Evolutionary conservation across 441 rosid genomes (phyloP), one percentile per base, ranked within the genome.

Genomic region (Adansonia gregorii): DNA sequence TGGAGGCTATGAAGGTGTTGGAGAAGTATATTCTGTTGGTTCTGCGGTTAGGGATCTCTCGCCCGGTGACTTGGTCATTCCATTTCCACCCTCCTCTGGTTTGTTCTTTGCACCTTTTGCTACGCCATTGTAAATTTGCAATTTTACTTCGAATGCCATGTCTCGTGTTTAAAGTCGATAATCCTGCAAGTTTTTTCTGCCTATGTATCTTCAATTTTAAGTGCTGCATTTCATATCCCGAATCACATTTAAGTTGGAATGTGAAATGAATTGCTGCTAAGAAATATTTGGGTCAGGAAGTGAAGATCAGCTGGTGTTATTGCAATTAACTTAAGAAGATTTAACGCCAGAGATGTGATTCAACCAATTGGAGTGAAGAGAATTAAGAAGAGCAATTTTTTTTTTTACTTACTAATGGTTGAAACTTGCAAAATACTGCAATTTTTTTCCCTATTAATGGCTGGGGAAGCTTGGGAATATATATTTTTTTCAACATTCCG

Each of bases 1-100:
- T 56, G 97, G 97, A 84, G 97, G 98, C 71, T 89, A 93, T 78
- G 98, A 92, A 79, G 99, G 99, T 68, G 97, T 95, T 67, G 99
- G 98, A 0, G 86, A 93, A 87, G 95, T 95, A 0, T 85, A 87
- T 77, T 84, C 88, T 39, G 88, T 92, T 49, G 98, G 97, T 46
- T 87, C 97, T 51, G 90, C 79, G 20, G 97, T 95, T 27, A 87
- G 78, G 79, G 84, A 75, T 81, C 65, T 95, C 56, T 82, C 87
- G 0, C 93, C 92, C 0, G 99, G 97, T 45, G 99, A 95, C 79
- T 84, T 89, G 93, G 98, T 92, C 79, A 94, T 94, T 76, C 94
- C 97, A 4, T 95, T 91, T 70, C 98, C 98, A 12, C 98, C 94
- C 0, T 85, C 97, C 73, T 92, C 86, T 45, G 97, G 99, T 93